Conservation (phyloP, 2,329 filamentous ascomycete genomes). For the Neofusicoccum kwambonambiense region DNA sequence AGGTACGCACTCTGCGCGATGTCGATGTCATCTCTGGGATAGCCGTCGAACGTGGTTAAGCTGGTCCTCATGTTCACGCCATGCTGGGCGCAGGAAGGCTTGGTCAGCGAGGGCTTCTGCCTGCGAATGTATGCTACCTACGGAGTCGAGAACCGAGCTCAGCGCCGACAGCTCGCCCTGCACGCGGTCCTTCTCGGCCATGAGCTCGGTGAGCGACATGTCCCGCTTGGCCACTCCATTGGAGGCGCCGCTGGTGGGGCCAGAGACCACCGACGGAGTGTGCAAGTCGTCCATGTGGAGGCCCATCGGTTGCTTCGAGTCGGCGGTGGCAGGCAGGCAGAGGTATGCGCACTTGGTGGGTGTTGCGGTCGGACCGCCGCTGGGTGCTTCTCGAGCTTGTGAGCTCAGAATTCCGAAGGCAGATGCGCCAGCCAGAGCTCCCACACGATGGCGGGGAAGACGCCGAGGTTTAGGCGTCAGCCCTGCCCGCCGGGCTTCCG, state of each 20-base stretch:
- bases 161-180: constrained; percentile 86
- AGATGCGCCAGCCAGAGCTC: neutral
- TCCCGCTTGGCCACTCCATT: constrained; percentile 63
- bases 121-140: constrained; percentile 42
- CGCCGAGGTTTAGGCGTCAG: constrained; percentile 3
- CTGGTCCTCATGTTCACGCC: constrained; percentile 88
- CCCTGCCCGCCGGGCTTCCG: neutral
- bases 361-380: neutral
- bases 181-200: constrained; percentile 77
- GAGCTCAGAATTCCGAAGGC: neutral
- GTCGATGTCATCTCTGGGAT: constrained; percentile 88
- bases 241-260: constrained; percentile 63
- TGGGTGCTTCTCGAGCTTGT: neutral
- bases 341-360: neutral
- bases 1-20: constrained; percentile 76
- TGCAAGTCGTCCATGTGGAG: constrained; percentile 66
- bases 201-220: constrained; percentile 74
- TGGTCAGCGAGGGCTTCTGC: constrained; percentile 20
- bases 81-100: constrained; percentile 60
- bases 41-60: constrained; percentile 85
- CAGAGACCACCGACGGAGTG: constrained; percentile 72
- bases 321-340: neutral
- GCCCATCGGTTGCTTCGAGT: constrained; percentile 44
- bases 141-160: constrained; percentile 82
- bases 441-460: constrained; percentile 7